Percentiles rank a stretch among this genome's conserved stretches.
phyloP scores from a whole-genome alignment of 2,329 filamentous ascomycete species.

The Seiridium cupressi region DNA sequence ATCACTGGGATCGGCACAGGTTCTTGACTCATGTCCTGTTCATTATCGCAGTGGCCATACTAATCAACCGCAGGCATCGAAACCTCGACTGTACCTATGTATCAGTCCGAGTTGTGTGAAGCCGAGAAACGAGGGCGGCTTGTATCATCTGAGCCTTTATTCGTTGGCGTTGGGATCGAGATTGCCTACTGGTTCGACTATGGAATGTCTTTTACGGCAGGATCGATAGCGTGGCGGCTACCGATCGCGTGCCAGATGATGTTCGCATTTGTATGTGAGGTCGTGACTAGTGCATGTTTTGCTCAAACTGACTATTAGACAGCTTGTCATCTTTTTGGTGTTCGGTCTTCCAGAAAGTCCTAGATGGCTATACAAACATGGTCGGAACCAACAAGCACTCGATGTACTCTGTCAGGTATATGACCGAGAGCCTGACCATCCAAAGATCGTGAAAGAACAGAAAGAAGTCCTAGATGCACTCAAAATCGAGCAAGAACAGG shows the following conservation, averaged over 20 bases:
- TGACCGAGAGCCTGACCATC: slow-evolving; percentile 32
- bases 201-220: slow-evolving; percentile 26
- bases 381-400: slow-evolving; percentile 25
- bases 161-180: slow-evolving; percentile 23
- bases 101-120: slow-evolving; percentile 43
- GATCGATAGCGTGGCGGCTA: slow-evolving; percentile 27
- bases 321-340: slow-evolving; percentile 20
- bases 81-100: slow-evolving; percentile 35
- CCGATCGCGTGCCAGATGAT: slow-evolving; percentile 31
- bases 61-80: slow-evolving; percentile 11
- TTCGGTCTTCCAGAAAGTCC: slow-evolving; percentile 27
- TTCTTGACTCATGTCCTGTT: too few species aligned
- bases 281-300: background rate
- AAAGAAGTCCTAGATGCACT: slow-evolving; percentile 40
- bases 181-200: slow-evolving; percentile 31
- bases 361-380: slow-evolving; percentile 25
- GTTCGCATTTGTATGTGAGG: slow-evolving; percentile 20
- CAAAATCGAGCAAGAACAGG: slow-evolving; percentile 30
- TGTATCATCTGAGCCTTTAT: slow-evolving; percentile 35
- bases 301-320: background rate
- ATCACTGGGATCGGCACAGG: slow-evolving; percentile 9
- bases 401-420: slow-evolving; percentile 34
- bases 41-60: too few species aligned
- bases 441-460: slow-evolving; percentile 30
- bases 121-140: slow-evolving; percentile 39